These are phyloP conservation scores for Patellaria atrata DNA, from an alignment of 495 filamentous ascomycete genomes.

Conservation along the genomic window DNA sequence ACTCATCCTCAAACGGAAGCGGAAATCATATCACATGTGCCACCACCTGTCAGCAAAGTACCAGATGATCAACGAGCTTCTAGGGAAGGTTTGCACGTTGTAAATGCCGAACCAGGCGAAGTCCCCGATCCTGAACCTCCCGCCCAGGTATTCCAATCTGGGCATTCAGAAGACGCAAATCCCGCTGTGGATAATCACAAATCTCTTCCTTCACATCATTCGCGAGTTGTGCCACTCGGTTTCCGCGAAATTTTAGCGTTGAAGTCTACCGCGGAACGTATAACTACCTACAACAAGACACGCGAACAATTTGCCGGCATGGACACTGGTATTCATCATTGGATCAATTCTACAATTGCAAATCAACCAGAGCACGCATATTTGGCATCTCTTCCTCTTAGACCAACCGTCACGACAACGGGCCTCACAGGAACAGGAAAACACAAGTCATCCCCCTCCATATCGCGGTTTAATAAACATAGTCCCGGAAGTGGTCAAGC, in stretches of 20 bases:
- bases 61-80: background rate
- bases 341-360: slow-evolving; percentile 42
- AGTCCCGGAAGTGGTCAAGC: too few relatives aligned
- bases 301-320: slow-evolving; percentile 53
- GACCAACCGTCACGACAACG: slow-evolving; percentile 4
- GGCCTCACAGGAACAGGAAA: slow-evolving; percentile 7
- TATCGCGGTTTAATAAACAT: slow-evolving; percentile 17
- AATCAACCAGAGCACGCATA: slow-evolving; percentile 40
- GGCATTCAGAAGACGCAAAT: background rate
- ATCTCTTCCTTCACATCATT: slow-evolving; percentile 7
- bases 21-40: too few relatives aligned
- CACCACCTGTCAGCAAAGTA: background rate
- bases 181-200: background rate
- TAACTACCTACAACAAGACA: slow-evolving; percentile 52
- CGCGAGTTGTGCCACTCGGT: slow-evolving; percentile 3
- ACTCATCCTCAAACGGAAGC: too few relatives aligned
- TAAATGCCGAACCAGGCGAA: slow-evolving; percentile 15
- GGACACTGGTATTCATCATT: slow-evolving; percentile 60
- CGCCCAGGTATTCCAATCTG: too few relatives aligned
- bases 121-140: too few relatives aligned
- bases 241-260: slow-evolving; percentile 64
- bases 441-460: slow-evolving; percentile 14
- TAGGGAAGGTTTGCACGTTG: slow-evolving; percentile 17
- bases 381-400: slow-evolving; percentile 23
- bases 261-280: slow-evolving; percentile 44